Conservation (phyloP, 176 grass and related monocot species). For the Eragrostis nindensis region DNA sequence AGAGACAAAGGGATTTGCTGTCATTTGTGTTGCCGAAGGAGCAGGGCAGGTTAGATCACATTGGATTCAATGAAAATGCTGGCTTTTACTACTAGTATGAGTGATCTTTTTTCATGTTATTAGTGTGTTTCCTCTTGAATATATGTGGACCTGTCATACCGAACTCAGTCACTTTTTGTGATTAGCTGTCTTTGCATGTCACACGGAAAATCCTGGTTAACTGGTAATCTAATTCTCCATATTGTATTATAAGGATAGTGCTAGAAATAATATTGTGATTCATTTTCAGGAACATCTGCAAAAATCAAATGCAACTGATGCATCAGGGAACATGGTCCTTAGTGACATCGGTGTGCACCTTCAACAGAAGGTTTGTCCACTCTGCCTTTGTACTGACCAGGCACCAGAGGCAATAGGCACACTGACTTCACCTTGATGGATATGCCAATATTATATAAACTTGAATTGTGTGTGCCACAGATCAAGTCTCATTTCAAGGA, state of each 20-base stretch:
- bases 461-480: constrained; percentile 47
- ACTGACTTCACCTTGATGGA: background rate
- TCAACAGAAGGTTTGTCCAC: constrained; percentile 77
- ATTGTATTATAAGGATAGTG: constrained; percentile 9
- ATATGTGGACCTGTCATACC: background rate
- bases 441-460: background rate
- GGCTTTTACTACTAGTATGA: background rate
- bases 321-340: constrained; percentile 89
- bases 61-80: constrained; percentile 20
- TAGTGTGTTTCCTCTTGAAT: constrained; percentile 9
- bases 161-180: background rate
- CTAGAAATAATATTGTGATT: background rate
- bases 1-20: constrained; percentile 85
- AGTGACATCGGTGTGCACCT: constrained; percentile 89
- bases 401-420: background rate
- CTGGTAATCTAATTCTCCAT: background rate
- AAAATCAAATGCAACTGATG: constrained; percentile 79
- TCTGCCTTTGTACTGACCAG: background rate
- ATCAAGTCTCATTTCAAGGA: constrained; percentile 91
- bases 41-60: constrained; percentile 89
- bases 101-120: background rate
- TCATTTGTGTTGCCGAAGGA: constrained; percentile 94
- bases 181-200: background rate
- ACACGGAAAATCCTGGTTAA: background rate
- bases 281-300: constrained; percentile 75